Percentiles rank a stretch among this genome's conserved stretches.
Evolutionary conservation across 2,329 filamentous ascomycete species (phyloP).

Genomic region (Hypoxylon sp.): DNA sequence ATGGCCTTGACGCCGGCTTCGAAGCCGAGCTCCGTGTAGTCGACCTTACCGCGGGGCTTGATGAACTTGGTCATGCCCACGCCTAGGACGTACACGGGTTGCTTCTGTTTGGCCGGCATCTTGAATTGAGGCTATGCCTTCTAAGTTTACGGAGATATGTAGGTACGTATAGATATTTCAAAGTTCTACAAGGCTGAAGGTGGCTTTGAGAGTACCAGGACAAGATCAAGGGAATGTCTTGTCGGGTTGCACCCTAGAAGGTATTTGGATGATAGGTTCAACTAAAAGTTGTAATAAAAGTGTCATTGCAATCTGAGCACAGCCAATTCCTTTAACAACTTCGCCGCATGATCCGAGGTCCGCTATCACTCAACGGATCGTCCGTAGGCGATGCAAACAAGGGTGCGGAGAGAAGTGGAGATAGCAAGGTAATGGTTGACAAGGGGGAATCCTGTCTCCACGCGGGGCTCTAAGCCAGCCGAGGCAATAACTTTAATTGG

Average conservation of each 20-base stretch:
- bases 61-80: slow-evolving; percentile 99
- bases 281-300: background rate
- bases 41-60: slow-evolving; percentile 93
- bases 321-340: slow-evolving; percentile 2
- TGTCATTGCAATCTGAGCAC: background rate
- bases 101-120: slow-evolving; percentile 67
- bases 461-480: slow-evolving; percentile 29
- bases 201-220: background rate
- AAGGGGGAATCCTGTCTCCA: slow-evolving; percentile 10
- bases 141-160: background rate
- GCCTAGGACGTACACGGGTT: slow-evolving; percentile 86
- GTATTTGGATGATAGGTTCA: background rate
- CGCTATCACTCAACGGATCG: background rate
- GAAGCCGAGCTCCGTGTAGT: slow-evolving; percentile 95
- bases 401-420: slow-evolving; percentile 23
- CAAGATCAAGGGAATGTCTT: background rate
- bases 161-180: background rate
- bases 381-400: background rate
- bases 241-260: background rate
- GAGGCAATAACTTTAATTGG: slow-evolving; percentile 40
- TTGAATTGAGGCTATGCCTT: slow-evolving; percentile 36
- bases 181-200: background rate
- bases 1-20: slow-evolving; percentile 92
- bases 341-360: slow-evolving; percentile 25
- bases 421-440: background rate